These are phyloP conservation scores for Jamesozyma rosinii DNA, from an alignment of 805 yeast species.

Conservation along the genomic window DNA sequence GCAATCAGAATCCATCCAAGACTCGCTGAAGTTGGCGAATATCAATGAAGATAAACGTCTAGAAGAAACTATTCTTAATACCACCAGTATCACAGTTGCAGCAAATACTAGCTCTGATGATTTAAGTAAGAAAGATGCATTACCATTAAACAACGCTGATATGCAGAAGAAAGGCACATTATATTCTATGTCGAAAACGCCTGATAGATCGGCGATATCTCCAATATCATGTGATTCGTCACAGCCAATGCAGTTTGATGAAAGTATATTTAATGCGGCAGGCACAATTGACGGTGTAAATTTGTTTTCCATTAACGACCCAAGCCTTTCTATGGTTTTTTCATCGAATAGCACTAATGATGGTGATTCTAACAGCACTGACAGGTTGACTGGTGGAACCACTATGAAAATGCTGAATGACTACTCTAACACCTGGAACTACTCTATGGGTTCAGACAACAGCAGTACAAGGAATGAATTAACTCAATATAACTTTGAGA, in stretches of 20 bases:
- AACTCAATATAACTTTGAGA: neutral
- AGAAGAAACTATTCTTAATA: neutral
- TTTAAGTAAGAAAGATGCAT: neutral
- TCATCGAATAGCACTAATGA: neutral
- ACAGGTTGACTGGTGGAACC: neutral
- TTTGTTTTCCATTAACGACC: neutral
- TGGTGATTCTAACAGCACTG: neutral
- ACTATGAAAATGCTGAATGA: neutral
- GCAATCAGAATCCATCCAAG: neutral
- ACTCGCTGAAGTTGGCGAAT: neutral
- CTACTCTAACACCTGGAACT: neutral
- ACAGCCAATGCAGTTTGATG: neutral
- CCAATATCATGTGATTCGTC: neutral
- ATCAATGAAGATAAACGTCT: conserved; percentile 1
- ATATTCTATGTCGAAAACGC: neutral
- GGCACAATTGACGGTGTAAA: neutral
- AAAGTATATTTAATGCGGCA: neutral
- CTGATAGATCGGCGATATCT: neutral
- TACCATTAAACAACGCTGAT: neutral
- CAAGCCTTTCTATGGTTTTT: neutral
- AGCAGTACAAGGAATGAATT: neutral
- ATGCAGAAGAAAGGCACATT: neutral
- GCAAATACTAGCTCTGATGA: neutral
- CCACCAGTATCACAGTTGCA: neutral
- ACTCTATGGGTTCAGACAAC: neutral